These are phyloP conservation scores for Musa itinerans DNA, from an alignment of 176 grass and related monocot species.

Conservation along the genomic window DNA sequence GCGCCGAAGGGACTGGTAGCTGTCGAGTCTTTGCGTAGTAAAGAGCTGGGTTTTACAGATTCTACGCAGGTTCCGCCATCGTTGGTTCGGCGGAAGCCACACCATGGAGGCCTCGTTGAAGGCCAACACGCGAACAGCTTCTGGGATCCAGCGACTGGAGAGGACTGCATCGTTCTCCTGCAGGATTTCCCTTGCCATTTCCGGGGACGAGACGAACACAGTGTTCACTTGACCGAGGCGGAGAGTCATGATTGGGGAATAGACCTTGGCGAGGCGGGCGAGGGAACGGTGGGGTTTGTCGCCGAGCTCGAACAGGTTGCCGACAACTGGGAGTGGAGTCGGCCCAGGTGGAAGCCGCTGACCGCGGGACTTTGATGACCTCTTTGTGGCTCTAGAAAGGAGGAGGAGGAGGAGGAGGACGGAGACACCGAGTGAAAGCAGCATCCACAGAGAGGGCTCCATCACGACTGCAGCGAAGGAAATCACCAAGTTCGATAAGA, in stretches of 20 bases:
- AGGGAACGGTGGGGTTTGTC: constrained; percentile 25
- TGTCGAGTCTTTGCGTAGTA: constrained; percentile 23
- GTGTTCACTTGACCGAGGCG: constrained; percentile 24
- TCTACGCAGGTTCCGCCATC: constrained; percentile 29
- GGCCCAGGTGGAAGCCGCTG: constrained; percentile 17
- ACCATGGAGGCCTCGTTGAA: constrained; percentile 14
- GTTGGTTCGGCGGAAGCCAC: constrained; percentile 25
- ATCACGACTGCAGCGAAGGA: not conserved
- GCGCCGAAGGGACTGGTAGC: constrained; percentile 7
- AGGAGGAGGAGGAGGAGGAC: not conserved
- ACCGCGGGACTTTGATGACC: not conserved
- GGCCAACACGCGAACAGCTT: not conserved
- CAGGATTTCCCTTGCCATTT: constrained; percentile 22
- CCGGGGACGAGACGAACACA: constrained; percentile 36
- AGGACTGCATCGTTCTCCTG: constrained; percentile 24
- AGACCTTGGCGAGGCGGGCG: constrained; percentile 7
- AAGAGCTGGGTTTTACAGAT: constrained; percentile 22
- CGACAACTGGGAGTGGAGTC: constrained; percentile 15
- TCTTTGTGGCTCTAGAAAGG: not conserved
- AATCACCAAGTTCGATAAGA: too few species aligned
- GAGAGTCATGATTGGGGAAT: constrained; percentile 39
- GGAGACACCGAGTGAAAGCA: not conserved
- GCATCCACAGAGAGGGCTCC: not conserved
- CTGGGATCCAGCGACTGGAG: constrained; percentile 21
- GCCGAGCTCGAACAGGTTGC: constrained; percentile 32